Evolutionary conservation across 768 basidiomycete species (phyloP).

Genomic region (Cystofilobasidium capitatum): DNA sequence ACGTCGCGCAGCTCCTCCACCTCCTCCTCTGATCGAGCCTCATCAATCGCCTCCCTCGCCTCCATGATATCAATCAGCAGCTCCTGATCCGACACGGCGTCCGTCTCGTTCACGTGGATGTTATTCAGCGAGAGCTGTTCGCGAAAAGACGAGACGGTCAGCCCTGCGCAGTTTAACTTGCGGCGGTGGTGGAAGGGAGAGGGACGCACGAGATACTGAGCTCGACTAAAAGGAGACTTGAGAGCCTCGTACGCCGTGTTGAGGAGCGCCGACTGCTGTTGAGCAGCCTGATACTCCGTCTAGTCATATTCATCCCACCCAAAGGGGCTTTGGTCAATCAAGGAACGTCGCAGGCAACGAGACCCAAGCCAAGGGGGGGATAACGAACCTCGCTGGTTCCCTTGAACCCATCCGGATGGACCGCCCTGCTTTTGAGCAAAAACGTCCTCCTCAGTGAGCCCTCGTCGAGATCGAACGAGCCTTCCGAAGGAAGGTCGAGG

Average conservation of each 20-base stretch:
- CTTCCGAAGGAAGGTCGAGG: slow-evolving; percentile 16
- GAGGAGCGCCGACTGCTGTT: slow-evolving; percentile 40
- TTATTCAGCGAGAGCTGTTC: slow-evolving; percentile 51
- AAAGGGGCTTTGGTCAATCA: too few species aligned
- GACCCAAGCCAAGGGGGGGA: too few species aligned
- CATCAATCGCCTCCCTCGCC: slow-evolving; percentile 64
- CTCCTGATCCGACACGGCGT: slow-evolving; percentile 59
- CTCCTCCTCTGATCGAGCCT: slow-evolving; percentile 46
- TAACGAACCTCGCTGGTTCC: slow-evolving; percentile 44
- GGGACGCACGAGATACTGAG: slow-evolving; percentile 59
- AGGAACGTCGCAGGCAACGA: background rate
- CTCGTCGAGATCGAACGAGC: slow-evolving; percentile 54
- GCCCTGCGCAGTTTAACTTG: too few species aligned
- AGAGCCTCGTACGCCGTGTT: slow-evolving; percentile 69
- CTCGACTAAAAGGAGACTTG: slow-evolving; percentile 59
- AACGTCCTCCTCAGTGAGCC: slow-evolving; percentile 56
- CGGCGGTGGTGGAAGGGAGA: too few species aligned
- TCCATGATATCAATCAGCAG: slow-evolving; percentile 73
- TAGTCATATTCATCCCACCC: background rate
- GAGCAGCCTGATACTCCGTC: slow-evolving; percentile 24
- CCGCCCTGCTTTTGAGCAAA: slow-evolving; percentile 58
- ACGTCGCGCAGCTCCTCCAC: slow-evolving; percentile 48
- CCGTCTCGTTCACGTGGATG: slow-evolving; percentile 53
- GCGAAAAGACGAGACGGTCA: background rate
- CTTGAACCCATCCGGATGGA: slow-evolving; percentile 82